Percentiles rank a stretch among this genome's conserved stretches.
Evolutionary conservation across 129 eudicot genomes (phyloP).

Genomic region (Flaveria sonorensis): DNA sequence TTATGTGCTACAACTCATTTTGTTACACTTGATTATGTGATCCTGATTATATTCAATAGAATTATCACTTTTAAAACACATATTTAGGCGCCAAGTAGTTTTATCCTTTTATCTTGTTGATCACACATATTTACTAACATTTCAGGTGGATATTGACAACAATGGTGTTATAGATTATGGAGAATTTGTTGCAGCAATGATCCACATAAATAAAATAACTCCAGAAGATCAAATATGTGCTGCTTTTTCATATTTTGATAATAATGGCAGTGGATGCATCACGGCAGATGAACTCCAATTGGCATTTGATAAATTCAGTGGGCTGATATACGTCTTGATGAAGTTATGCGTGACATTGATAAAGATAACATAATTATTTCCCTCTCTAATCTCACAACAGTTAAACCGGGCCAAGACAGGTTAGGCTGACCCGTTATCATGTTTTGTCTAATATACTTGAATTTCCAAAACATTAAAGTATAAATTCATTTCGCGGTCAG

Average conservation of each 20-base stretch:
- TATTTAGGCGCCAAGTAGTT: background rate
- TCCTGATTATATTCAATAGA: too few species aligned
- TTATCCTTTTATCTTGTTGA: background rate
- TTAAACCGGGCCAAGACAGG: background rate
- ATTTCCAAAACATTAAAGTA: background rate
- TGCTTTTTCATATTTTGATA: slow-evolving; percentile 83
- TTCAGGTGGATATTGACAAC: slow-evolving; percentile 88
- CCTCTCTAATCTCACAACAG: slow-evolving; percentile 10
- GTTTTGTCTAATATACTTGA: background rate
- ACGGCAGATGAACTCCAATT: slow-evolving; percentile 86
- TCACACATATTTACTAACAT: slow-evolving; percentile 13
- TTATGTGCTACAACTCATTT: too few species aligned
- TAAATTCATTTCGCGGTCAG: background rate
- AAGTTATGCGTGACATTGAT: slow-evolving; percentile 75
- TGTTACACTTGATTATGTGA: too few species aligned
- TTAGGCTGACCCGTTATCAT: slow-evolving; percentile 6
- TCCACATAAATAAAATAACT: slow-evolving; percentile 77
- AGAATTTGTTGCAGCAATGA: slow-evolving; percentile 91
- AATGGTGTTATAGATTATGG: slow-evolving; percentile 91
- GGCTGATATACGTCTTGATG: slow-evolving; percentile 68
- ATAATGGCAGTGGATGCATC: slow-evolving; percentile 94
- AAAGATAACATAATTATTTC: slow-evolving; percentile 50
- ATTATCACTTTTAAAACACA: too few species aligned
- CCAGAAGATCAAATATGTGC: slow-evolving; percentile 90
- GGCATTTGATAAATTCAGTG: slow-evolving; percentile 85